A percentile compares a stretch with the other conserved stretches of the same genome.
These are phyloP conservation scores for Alloascoidea africana DNA, from an alignment of 805 yeast genomes.

Conservation along the genomic window DNA sequence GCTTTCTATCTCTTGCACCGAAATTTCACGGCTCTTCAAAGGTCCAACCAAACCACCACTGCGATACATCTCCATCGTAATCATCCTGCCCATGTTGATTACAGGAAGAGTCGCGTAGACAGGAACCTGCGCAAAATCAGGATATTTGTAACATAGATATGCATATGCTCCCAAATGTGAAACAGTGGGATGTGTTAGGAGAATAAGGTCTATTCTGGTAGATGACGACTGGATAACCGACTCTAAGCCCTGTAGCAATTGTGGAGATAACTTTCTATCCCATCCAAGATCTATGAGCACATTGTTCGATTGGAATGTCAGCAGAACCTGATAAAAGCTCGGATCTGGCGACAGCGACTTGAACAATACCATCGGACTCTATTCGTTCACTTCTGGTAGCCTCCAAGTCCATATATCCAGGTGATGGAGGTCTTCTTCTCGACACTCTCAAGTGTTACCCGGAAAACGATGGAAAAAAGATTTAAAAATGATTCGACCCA, in stretches of 20 bases:
- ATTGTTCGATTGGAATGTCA: conserved; percentile 16
- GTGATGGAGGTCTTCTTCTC: not conserved
- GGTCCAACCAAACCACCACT: conserved; percentile 68
- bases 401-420: not conserved
- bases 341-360: conserved; percentile 11
- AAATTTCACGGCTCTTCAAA: conserved; percentile 35
- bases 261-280: conserved; percentile 13
- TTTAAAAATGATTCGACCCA: conserved; percentile 93
- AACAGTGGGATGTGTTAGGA: conserved; percentile 78
- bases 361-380: conserved; percentile 17
- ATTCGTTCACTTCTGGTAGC: not conserved
- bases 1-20: conserved; percentile 61
- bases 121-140: conserved; percentile 45
- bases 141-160: conserved; percentile 40
- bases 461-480: no score
- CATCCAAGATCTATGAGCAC: conserved; percentile 23
- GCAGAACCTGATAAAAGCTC: conserved; percentile 14
- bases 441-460: not conserved
- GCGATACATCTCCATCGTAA: conserved; percentile 74
- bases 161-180: conserved; percentile 73
- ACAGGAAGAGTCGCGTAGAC: conserved; percentile 88
- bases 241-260: conserved; percentile 5
- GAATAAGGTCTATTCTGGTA: conserved; percentile 45
- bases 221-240: conserved; percentile 2
- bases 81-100: conserved; percentile 67